Evolutionary conservation across 345 rosid species (phyloP).

Genomic region (Citrus sp.): DNA sequence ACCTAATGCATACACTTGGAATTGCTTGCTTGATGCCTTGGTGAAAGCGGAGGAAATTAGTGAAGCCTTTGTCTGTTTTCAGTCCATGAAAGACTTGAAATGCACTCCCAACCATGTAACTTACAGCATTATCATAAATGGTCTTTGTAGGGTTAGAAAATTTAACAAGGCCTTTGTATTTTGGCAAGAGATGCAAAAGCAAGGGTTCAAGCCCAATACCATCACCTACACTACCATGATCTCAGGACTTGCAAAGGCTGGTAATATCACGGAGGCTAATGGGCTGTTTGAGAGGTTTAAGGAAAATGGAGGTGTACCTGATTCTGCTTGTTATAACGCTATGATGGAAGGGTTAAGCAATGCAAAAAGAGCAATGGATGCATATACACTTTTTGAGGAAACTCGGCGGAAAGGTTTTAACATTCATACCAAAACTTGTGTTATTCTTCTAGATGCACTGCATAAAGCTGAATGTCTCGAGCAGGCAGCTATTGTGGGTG

Average conservation of each 20-base stretch:
- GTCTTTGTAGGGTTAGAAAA: constrained; percentile 83
- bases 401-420: constrained; percentile 61
- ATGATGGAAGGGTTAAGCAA: constrained; percentile 81
- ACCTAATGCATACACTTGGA: constrained; percentile 83
- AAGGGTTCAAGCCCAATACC: constrained; percentile 62
- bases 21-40: constrained; percentile 89
- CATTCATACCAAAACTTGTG: constrained; percentile 73
- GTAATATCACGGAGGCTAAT: constrained; percentile 71
- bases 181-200: constrained; percentile 99
- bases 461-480: constrained; percentile 86
- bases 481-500: constrained; percentile 93
- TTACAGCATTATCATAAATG: constrained; percentile 73
- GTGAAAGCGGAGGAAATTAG: constrained; percentile 85
- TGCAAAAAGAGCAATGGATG: constrained; percentile 71
- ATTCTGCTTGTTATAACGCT: constrained; percentile 74
- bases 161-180: constrained; percentile 93
- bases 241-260: constrained; percentile 85
- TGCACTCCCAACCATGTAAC: constrained; percentile 73
- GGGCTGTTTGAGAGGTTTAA: constrained; percentile 69
- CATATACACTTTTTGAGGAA: constrained; percentile 79
- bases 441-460: constrained; percentile 78
- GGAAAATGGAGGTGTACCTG: constrained; percentile 63
- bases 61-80: constrained; percentile 87
- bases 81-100: constrained; percentile 74
- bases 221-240: constrained; percentile 83